A percentile compares a stretch with the other conserved stretches of the same genome.
Conservation (phyloP, 805 yeast species). For the Cyberlindnera misumaiensis region DNA sequence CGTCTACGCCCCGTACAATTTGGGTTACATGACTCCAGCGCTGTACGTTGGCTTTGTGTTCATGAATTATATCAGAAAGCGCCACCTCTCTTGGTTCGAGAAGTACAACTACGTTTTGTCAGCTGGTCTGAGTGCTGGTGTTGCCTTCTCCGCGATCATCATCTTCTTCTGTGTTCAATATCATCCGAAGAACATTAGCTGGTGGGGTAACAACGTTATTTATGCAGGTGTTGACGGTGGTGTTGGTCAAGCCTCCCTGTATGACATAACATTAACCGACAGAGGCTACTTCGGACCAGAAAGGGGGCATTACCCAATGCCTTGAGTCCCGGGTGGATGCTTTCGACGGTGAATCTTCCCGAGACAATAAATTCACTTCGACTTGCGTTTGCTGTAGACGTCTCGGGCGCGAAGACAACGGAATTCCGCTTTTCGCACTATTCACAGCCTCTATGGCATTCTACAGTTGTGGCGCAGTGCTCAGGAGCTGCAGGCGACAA, state of each 20-base stretch:
- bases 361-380: too few species aligned
- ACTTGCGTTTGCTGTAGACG: too few species aligned
- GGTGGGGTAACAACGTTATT: conserved; percentile 63
- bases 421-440: too few species aligned
- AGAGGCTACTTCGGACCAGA: conserved; percentile 20
- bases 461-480: too few species aligned
- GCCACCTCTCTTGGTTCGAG: conserved; percentile 45
- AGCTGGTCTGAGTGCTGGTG: conserved; percentile 55
- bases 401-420: too few species aligned
- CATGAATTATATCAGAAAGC: conserved; percentile 37
- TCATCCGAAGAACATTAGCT: conserved; percentile 34
- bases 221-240: conserved; percentile 33
- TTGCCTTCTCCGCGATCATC: conserved; percentile 44
- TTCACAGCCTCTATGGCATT: too few species aligned
- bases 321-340: too few species aligned
- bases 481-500: too few species aligned
- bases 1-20: conserved; percentile 43
- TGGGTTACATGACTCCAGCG: conserved; percentile 30
- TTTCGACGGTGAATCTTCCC: too few species aligned
- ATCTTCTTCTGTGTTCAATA: conserved; percentile 48
- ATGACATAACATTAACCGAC: conserved; percentile 7
- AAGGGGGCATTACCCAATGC: conserved; percentile 13
- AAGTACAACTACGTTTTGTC: conserved; percentile 45
- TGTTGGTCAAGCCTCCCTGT: conserved; percentile 17
- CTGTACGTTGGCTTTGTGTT: conserved; percentile 30